These are phyloP conservation scores for Arabis hirsuta DNA, from an alignment of 345 rosid genomes.

Conservation along the genomic window DNA sequence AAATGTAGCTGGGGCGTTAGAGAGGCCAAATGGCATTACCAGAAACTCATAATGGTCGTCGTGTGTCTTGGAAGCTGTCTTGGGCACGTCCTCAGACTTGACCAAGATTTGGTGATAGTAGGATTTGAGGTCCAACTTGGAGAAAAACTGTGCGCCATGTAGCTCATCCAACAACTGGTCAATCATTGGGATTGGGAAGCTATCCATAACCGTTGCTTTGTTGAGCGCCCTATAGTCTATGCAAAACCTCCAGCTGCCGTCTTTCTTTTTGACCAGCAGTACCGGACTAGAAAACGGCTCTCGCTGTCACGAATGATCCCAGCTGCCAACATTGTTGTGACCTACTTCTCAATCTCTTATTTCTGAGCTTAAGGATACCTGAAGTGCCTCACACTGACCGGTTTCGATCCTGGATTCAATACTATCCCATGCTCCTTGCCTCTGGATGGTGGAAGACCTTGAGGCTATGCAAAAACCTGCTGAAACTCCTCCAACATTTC, in stretches of 20 bases:
- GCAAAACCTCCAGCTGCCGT: no score
- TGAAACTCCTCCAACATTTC: not conserved
- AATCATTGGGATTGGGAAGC: not conserved
- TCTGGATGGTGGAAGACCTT: not conserved
- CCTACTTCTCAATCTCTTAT: not conserved
- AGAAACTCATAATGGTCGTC: not conserved
- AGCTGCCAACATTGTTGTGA: not conserved
- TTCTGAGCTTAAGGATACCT: not conserved
- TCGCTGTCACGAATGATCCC: no score
- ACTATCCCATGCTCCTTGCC: not conserved
- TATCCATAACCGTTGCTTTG: not conserved
- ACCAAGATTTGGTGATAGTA: not conserved
- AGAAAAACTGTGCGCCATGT: fast-evolving
- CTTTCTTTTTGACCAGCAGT: no score
- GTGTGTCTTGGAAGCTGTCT: not conserved
- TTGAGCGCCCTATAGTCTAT: not conserved
- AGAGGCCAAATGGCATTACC: not conserved
- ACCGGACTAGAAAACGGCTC: no score
- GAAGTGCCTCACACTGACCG: not conserved
- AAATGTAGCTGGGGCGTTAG: no score
- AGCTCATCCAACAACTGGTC: not conserved
- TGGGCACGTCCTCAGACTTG: not conserved
- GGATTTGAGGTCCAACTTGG: not conserved
- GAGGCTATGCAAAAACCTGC: not conserved
- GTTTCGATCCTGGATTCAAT: fast-evolving